Conservation (phyloP, 768 basidiomycete species). For the Fomitopsis serialis region DNA sequence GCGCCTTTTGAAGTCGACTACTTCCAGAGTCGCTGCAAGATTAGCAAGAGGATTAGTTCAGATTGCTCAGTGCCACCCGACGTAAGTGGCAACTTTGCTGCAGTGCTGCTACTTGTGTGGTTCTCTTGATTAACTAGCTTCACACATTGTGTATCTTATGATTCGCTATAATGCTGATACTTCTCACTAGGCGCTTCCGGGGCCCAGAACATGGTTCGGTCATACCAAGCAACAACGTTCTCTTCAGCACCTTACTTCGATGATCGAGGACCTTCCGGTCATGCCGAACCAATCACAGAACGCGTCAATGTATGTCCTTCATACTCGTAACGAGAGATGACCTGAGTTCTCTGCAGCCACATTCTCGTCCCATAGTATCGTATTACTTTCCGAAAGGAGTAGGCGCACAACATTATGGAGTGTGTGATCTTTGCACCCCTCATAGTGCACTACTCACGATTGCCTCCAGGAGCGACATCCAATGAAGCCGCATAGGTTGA, state of each 20-base stretch:
- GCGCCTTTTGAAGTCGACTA: too few relatives aligned
- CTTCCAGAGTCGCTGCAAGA: too few relatives aligned
- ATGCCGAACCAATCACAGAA: constrained; percentile 77
- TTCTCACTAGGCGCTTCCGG: too few relatives aligned
- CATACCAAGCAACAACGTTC: constrained; percentile 48
- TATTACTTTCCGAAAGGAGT: constrained; percentile 95
- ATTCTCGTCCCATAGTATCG: constrained; percentile 87
- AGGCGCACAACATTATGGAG: constrained; percentile 95
- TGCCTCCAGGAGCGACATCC: constrained; percentile 84
- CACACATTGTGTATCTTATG: too few relatives aligned
- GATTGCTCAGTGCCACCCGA: too few relatives aligned
- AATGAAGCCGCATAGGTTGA: constrained; percentile 97
- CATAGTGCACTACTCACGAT: neutral
- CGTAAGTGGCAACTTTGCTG: too few relatives aligned
- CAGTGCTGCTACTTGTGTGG: too few relatives aligned
- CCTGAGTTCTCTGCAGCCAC: constrained; percentile 38
- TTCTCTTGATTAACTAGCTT: too few relatives aligned
- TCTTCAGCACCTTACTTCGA: constrained; percentile 72
- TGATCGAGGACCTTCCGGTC: constrained; percentile 65
- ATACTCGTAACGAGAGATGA: neutral
- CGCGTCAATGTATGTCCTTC: constrained; percentile 57
- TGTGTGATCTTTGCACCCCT: constrained; percentile 30
- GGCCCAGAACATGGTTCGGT: constrained; percentile 32
- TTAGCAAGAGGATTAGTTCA: too few relatives aligned
- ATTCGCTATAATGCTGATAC: too few relatives aligned